A percentile compares a stretch with the other conserved stretches of the same genome.
These are phyloP conservation scores for Pseudogymnoascus sp. DNA, from an alignment of 2,329 filamentous ascomycete genomes.

Conservation along the genomic window DNA sequence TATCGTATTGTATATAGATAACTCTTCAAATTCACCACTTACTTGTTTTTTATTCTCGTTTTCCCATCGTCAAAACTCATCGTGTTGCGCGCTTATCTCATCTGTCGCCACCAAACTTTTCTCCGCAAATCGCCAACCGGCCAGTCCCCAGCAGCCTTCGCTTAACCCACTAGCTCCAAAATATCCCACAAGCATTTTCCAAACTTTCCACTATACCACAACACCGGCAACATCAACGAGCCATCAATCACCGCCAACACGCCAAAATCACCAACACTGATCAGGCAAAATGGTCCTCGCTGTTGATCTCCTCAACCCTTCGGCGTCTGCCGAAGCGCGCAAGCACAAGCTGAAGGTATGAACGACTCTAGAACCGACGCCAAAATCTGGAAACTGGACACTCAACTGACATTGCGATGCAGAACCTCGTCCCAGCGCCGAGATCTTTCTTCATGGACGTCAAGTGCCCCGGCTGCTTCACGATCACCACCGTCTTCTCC, in stretches of 20 bases:
- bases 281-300: constrained; percentile 75
- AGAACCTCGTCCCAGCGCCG: constrained; percentile 91
- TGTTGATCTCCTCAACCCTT: constrained; percentile 99
- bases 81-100: neutral
- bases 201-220: constrained; percentile 10
- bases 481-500: constrained; percentile 99
- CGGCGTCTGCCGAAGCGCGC: constrained; percentile 92
- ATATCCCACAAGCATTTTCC: constrained; percentile 10
- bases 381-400: neutral
- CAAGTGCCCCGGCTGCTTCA: constrained; percentile 99
- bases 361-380: constrained; percentile 17
- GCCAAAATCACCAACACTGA: constrained; percentile 9
- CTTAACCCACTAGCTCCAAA: constrained; percentile 6
- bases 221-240: constrained; percentile 8
- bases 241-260: constrained; percentile 9
- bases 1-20: neutral
- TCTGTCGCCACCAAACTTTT: neutral
- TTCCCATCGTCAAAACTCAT: neutral
- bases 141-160: constrained; percentile 4
- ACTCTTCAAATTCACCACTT: neutral
- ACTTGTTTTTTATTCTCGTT: neutral
- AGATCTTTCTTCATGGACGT: constrained; percentile 99
- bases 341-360: constrained; percentile 99
- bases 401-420: constrained; percentile 20
- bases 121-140: constrained; percentile 7